Percentiles rank a stretch among this genome's conserved stretches.
These are phyloP conservation scores for Dendrobium chrysotoxum DNA, from an alignment of 106 monocot species.

Conservation along the genomic window DNA sequence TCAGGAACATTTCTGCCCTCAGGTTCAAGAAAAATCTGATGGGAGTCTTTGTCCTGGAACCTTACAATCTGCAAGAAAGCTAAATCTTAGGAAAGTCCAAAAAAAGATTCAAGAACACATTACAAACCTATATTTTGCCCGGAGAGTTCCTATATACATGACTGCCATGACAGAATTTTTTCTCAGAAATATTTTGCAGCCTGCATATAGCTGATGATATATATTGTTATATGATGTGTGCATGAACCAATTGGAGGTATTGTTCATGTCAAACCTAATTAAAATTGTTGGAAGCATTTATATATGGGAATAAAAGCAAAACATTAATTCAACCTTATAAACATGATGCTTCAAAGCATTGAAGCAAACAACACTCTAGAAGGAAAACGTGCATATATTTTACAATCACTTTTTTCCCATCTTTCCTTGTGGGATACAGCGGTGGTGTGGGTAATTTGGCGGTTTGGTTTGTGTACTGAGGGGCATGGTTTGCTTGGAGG, in stretches of 20 bases:
- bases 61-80: constrained; percentile 69
- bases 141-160: background rate
- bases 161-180: background rate
- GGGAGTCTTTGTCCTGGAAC: constrained; percentile 93
- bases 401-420: background rate
- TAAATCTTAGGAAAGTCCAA: background rate
- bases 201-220: background rate
- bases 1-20: constrained; percentile 96
- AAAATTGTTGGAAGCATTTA: background rate
- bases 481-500: background rate
- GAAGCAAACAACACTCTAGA: background rate
- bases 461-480: no score
- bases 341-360: background rate
- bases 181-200: background rate
- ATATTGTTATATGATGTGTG: background rate
- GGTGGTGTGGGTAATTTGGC: background rate
- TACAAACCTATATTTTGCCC: background rate
- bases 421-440: background rate
- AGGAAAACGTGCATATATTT: background rate
- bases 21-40: constrained; percentile 99
- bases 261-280: background rate
- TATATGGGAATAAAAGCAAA: background rate
- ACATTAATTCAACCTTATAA: background rate
- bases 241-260: no score
- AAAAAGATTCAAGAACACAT: background rate